phyloP scores from a whole-genome alignment of 2,329 filamentous ascomycete genomes.

The Cordyceps pruinosa region DNA sequence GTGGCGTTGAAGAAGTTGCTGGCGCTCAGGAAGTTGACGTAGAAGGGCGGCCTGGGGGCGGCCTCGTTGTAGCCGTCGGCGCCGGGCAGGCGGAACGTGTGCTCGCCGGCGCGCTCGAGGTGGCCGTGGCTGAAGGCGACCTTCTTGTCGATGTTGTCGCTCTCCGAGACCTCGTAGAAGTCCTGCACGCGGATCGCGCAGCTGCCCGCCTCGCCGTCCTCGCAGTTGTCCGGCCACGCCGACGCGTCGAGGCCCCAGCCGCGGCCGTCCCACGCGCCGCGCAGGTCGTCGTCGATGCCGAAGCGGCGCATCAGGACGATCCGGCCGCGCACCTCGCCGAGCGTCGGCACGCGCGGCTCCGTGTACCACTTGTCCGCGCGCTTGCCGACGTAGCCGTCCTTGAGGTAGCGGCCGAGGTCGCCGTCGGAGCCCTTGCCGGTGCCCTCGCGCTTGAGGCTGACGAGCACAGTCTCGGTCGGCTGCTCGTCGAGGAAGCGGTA shows the following conservation, averaged over 20 bases:
- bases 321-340: constrained; percentile 74
- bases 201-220: constrained; percentile 64
- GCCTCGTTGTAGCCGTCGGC: constrained; percentile 21
- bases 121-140: constrained; percentile 67
- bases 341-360: constrained; percentile 64
- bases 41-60: constrained; percentile 51
- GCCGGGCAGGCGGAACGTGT: constrained; percentile 38
- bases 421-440: constrained; percentile 72
- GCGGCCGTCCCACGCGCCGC: constrained; percentile 36
- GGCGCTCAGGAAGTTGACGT: constrained; percentile 83
- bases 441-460: constrained; percentile 89
- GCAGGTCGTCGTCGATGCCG: constrained; percentile 52
- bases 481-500: constrained; percentile 71
- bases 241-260: constrained; percentile 56
- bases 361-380: constrained; percentile 67
- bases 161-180: constrained; percentile 81
- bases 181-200: constrained; percentile 76
- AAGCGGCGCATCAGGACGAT: constrained; percentile 83
- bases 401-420: constrained; percentile 68
- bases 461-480: constrained; percentile 73
- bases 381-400: constrained; percentile 60
- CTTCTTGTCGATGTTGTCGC: constrained; percentile 72
- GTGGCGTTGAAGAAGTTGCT: constrained; percentile 90
- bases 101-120: constrained; percentile 62
- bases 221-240: constrained; percentile 82